Base-by-base conservation (phyloP, 2,329 filamentous ascomycete genomes). In the Clarireedia paspali region DNA sequence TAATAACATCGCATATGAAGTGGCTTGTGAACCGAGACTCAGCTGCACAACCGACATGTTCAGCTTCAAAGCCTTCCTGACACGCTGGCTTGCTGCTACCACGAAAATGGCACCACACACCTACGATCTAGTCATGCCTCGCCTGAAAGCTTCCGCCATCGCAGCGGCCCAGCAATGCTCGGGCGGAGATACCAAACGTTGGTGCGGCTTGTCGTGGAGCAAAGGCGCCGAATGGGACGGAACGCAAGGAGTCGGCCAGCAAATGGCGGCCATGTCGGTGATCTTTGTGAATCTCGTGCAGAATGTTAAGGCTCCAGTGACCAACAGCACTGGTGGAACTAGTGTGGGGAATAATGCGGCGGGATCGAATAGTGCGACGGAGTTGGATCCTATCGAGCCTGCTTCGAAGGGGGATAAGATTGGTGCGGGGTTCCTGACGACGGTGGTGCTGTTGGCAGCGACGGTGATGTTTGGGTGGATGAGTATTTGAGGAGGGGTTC, bases 241-340 rank as follows among this genome's bases (percentile, higher is more conserved):
- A 30, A 75, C 73, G 2, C 77, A 74, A 6, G 85, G 84, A 9
- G 78, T 88, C 1, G 85, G 85, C 4, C 83, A 88, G 69, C 84
- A 88, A 70, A 88, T 89, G 85, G 77, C 81, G 1, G 83, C 81
- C 5, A 72, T 88, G 69, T 83, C 87, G 62, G 75, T 86, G 6
- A 78, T 83, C 51, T 67, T 72, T 53, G 71, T 72, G 24, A 70
- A 75, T 57, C 66, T 77, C 9, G 59, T 68, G 2, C 47, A 52
- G 7, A 5, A 47, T 5, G 40, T 64, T 2, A 67, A 73, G 1
- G 59, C 64, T 5, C 55, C 64, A 3, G 57, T 66, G 1, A 64
- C 49, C 68, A 63, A 64, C 38, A 24, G 23, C 3, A 62, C 75
- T n/a, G 62, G 63, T 6, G 80, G 80, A 54, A 67, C 64, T 9